Evolutionary conservation across 179 eudicot genomes (phyloP), one percentile per base, ranked within the genome.

Genomic region (Nepenthes alata): DNA sequence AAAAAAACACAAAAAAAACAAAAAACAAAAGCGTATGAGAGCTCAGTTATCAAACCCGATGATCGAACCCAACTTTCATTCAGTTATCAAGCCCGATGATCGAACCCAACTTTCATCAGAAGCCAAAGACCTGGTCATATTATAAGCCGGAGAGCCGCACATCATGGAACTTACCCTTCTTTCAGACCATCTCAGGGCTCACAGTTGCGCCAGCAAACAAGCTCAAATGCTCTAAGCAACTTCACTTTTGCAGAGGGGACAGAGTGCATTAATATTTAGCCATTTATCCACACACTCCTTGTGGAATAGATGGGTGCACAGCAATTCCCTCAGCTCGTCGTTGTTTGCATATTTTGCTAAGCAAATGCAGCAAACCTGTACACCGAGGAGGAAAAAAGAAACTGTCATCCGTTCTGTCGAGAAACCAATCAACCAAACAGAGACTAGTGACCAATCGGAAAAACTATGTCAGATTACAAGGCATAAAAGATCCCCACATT

Each of bases 271-370:
- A 50, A 78, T 78, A 69, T 78, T 78, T 11, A 78, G 77, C 82
- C 82, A 78, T 63, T 78, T 78, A 44, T 78, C 82, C 25, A 78
- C 82, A 58, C 82, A 78, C 2, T 78, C 82, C 70, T 78, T 78
- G 70, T 78, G 82, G 57, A 78, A 78, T 65, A 78, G 61, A 69
- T 78, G 82, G 37, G 67, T 47, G 49, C 82, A 78, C n/a, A 79
- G 74, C 67, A 78, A 61, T 53, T 78, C 82, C 51, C 82, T 58
- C 9, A 78, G 53, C 53, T 78, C 82, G 13, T 78, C 82, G 8
- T 78, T 75, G 67, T 78, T 72, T 47, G 65, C 76, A 58, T 78
- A 78, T 58, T 75, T 78, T 35, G 79, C 82, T 61, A 78, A 72
- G 67, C 82, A 78, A 47, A 78, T 78, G 64, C 82, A 78, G 58